Conservation (phyloP, 2,329 filamentous ascomycete genomes). For the Neofusicoccum kwambonambiense region DNA sequence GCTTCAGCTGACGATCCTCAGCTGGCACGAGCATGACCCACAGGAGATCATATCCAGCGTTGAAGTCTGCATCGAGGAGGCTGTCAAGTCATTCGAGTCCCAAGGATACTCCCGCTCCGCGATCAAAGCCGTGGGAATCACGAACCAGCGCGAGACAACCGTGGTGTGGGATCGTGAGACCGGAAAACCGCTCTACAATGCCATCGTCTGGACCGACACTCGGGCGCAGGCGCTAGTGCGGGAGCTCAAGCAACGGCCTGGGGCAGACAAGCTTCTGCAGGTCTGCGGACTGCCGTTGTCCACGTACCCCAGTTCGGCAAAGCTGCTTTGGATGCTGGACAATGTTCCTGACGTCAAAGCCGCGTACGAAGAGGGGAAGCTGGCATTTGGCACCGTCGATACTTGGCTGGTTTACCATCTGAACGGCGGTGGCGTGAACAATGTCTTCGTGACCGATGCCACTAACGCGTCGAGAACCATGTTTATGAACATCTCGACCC, state of each 20-base stretch:
- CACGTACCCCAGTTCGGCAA: constrained; percentile 78
- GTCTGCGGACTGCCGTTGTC: constrained; percentile 75
- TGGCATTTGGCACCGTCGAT: constrained; percentile 80
- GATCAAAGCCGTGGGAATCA: constrained; percentile 74
- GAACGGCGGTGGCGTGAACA: constrained; percentile 64
- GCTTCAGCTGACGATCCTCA: constrained; percentile 32
- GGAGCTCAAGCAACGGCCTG: constrained; percentile 64
- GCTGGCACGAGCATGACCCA: constrained; percentile 83
- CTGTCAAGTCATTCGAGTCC: constrained; percentile 64
- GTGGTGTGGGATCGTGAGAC: constrained; percentile 76
- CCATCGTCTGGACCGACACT: constrained; percentile 83
- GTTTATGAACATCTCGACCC: constrained; percentile 80
- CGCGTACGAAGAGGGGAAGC: constrained; percentile 67
- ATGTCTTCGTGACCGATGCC: constrained; percentile 73
- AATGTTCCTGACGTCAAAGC: constrained; percentile 64
- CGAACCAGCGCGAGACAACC: constrained; percentile 80
- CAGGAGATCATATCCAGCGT: constrained; percentile 69
- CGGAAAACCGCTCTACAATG: constrained; percentile 75
- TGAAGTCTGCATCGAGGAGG: constrained; percentile 70
- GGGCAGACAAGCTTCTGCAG: constrained; percentile 63
- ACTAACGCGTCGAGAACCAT: constrained; percentile 82
- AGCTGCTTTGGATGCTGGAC: constrained; percentile 75
- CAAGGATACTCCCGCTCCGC: constrained; percentile 62
- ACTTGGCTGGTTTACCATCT: constrained; percentile 78
- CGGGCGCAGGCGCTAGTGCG: constrained; percentile 70